Evolutionary conservation across 148 eudicot genomes (phyloP).

Genomic region (Rhododendron mucronatum): DNA sequence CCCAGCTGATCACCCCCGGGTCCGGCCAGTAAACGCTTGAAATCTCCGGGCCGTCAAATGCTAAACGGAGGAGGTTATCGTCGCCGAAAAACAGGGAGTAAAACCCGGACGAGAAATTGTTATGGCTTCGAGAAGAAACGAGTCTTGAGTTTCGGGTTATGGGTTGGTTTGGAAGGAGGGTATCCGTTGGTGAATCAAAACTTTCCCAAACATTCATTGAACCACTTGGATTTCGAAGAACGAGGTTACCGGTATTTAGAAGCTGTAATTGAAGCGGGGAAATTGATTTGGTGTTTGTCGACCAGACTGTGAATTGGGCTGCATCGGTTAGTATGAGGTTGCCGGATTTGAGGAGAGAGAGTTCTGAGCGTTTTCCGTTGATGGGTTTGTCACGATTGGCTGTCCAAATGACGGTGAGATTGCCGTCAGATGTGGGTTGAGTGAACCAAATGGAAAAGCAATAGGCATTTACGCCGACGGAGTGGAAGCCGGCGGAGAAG

Average conservation of each 20-base stretch:
- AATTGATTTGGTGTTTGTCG: background rate
- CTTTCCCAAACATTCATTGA: slow-evolving; percentile 34
- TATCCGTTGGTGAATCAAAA: slow-evolving; percentile 44
- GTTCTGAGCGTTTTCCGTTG: slow-evolving; percentile 29
- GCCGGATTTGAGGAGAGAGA: slow-evolving; percentile 25
- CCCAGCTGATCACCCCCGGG: no score
- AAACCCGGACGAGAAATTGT: slow-evolving; percentile 35
- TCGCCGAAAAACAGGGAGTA: slow-evolving; percentile 35
- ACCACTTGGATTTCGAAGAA: background rate
- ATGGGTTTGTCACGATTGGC: slow-evolving; percentile 49
- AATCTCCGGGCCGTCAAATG: slow-evolving; percentile 20
- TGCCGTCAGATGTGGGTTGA: background rate
- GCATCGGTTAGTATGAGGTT: slow-evolving; percentile 32
- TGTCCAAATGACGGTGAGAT: slow-evolving; percentile 35
- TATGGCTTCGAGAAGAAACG: slow-evolving; percentile 29
- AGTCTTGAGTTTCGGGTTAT: slow-evolving; percentile 20
- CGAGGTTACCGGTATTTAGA: slow-evolving; percentile 21
- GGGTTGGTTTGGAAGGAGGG: slow-evolving; percentile 36
- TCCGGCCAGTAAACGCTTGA: slow-evolving; percentile 48
- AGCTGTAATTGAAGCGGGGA: slow-evolving; percentile 12
- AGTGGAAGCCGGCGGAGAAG: slow-evolving; percentile 35
- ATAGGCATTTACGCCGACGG: slow-evolving; percentile 27
- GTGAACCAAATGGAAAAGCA: slow-evolving; percentile 34
- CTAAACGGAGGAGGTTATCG: slow-evolving; percentile 29
- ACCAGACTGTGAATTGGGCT: slow-evolving; percentile 15